A percentile compares a stretch with the other conserved stretches of the same genome.
Conservation (phyloP, 2,329 filamentous ascomycete genomes). For the Aspergillus sp. region DNA sequence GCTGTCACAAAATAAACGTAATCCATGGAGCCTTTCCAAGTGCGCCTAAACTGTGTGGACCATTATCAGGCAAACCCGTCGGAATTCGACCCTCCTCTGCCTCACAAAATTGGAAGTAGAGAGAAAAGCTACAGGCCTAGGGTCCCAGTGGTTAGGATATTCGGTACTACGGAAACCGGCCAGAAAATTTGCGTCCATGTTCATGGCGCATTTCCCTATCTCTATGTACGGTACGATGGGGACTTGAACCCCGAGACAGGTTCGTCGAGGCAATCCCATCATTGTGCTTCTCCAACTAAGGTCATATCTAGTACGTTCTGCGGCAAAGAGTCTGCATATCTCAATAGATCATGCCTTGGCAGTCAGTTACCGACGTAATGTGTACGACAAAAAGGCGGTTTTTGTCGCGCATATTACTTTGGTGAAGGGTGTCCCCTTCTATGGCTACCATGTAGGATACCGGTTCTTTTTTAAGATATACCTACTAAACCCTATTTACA, state of each 20-base stretch:
- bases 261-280: conserved; percentile 41
- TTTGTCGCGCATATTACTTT: conserved; percentile 90
- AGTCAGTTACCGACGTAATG: conserved; percentile 77
- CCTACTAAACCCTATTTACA: conserved; percentile 80
- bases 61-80: conserved; percentile 83
- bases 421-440: conserved; percentile 92
- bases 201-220: conserved; percentile 91
- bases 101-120: conserved; percentile 61
- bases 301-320: conserved; percentile 62
- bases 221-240: conserved; percentile 85
- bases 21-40: conserved; percentile 74
- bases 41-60: conserved; percentile 94
- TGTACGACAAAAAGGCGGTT: conserved; percentile 64
- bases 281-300: background rate
- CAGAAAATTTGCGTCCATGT: conserved; percentile 96
- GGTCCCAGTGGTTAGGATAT: conserved; percentile 84
- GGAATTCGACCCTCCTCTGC: conserved; percentile 75
- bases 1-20: conserved; percentile 20
- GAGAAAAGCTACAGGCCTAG: conserved; percentile 65
- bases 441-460: conserved; percentile 92
- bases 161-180: conserved; percentile 89
- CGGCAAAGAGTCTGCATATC: conserved; percentile 74
- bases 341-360: conserved; percentile 91
- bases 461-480: conserved; percentile 92
- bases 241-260: conserved; percentile 66